Evolutionary conservation across 2,329 filamentous ascomycete genomes (phyloP), one percentile per base, ranked within the genome.

Genomic region (Sphaerostilbella broomeana): DNA sequence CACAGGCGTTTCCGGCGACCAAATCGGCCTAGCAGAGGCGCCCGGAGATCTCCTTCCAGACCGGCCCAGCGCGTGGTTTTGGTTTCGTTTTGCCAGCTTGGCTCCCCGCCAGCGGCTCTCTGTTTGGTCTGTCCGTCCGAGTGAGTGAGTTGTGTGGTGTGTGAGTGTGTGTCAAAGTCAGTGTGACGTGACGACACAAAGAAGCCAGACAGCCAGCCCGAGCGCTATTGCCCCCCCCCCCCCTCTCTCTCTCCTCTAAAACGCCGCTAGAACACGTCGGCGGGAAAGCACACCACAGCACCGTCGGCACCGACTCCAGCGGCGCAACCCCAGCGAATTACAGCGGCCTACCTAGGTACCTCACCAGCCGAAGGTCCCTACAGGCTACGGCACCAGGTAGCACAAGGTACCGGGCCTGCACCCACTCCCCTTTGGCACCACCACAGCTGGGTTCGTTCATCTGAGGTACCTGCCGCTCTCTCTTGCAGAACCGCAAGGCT

Each of bases 1-100:
- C 42, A 44, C 35, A 30, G 17, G 30, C 28, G 33, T 26, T 42
- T 28, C 38, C 42, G 32, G 35, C 42, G 35, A 42, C 30, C n/a
- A 34, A 44, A 42, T 32, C 42, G 42, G 42, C 38, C 38, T 42
- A 44, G 42, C 42, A 44, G 38, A 42, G 35, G 37, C 42, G 42
- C 42, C 42, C 42, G 40, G 42, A 44, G 42, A 44, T 44, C 42
- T 44, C 39, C 35, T 36, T 30, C 30, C 32, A 33, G 35, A 32
- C n/a, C n/a, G n/a, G n/a, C n/a, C n/a, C n/a, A n/a, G n/a, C n/a
- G n/a, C n/a, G n/a, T n/a, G n/a, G n/a, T 26, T 10, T n/a, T n/a
- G n/a, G 25, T 27, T 27, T 27, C 25, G 22, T n/a, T n/a, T n/a
- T 27, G 25, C 25, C 16, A n/a, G 25, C 25, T 27, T 27, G 12